A percentile compares a stretch with the other conserved stretches of the same genome.
Conservation (phyloP, 176 grass and related monocot species). For the Rhynchospora tenuis region DNA sequence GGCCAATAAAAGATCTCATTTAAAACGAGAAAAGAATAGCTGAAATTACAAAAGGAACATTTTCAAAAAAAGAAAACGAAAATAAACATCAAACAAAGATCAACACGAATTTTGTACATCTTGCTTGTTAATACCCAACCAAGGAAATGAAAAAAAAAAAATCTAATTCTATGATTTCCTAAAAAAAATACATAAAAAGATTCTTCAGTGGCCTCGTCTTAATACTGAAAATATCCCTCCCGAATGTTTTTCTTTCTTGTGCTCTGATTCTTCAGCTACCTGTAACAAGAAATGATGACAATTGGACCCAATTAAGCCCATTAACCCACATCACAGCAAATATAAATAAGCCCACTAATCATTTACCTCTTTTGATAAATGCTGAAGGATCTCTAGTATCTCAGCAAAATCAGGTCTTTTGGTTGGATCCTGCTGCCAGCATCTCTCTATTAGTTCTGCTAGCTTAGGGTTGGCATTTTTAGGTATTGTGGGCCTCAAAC, state of each 20-base stretch:
- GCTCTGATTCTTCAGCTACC: constrained; percentile 55
- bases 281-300: constrained; percentile 22
- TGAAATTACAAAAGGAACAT: background rate
- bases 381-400: constrained; percentile 58
- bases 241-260: constrained; percentile 64
- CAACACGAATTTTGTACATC: constrained; percentile 21
- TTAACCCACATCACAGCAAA: background rate
- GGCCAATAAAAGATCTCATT: background rate
- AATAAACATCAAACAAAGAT: background rate
- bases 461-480: constrained; percentile 71
- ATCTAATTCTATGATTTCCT: background rate
- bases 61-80: background rate
- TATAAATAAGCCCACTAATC: background rate
- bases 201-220: constrained; percentile 47
- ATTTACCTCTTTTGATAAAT: constrained; percentile 61
- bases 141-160: background rate
- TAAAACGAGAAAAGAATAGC: background rate
- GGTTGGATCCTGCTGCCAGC: constrained; percentile 61
- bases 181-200: background rate
- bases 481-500: constrained; percentile 83
- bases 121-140: background rate
- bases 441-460: constrained; percentile 73
- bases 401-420: constrained; percentile 64
- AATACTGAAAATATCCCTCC: constrained; percentile 67
- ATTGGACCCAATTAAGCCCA: background rate